Base-by-base conservation (phyloP, 2,329 filamentous ascomycete genomes). In the Pseudogymnoascus sp. region DNA sequence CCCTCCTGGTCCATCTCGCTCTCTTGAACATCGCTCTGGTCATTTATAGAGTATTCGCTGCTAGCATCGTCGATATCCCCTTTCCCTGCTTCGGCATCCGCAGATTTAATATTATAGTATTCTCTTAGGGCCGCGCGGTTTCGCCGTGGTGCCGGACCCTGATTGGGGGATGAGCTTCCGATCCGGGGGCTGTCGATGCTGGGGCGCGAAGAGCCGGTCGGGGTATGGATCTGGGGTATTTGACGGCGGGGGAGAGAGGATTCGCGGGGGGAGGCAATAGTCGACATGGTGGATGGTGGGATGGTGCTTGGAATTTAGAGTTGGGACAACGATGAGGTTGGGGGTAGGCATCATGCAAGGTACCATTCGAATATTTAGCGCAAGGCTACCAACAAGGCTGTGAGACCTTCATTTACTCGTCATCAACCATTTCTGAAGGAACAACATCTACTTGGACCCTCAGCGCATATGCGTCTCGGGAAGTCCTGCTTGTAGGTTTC, bases 51-150 rank as follows among this genome's bases (percentile, higher is more conserved):
- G 34, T 71, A 69, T 75, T 64, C 71, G 76, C 68, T 68, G 21
- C 68, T 65, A 41, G 66, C 67, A 41, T 70, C 68, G 57, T 67
- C 65, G 21, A 69, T 65, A 21, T 65, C 65, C 75, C 73, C 39
- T 73, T 73, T 36, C 74, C 74, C 62, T 70, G 72, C 8, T 72
- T 61, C 48, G 73, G 70, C 34, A 67, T 67, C 23, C 69, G 73
- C 71, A 54, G 63, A 37, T 66, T 87, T 88, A 61, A 98, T 83
- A 73, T 95, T 95, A 78, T 98, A 98, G 80, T 96, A 98, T 73
- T 97, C 92, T 71, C 95, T 89, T 19, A 98, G 83, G 6, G 93
- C 93, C 64, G 89, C 86, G 68, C 93, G 90, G 77, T 96, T 96
- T 64, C 67, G 67, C 68, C 64, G 68, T 66, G 68, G 65, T 63